A percentile compares a stretch with the other conserved stretches of the same genome.
Evolutionary conservation across 208 protist genomes (phyloP).

Genomic region (Trypanosoma scelopori): DNA sequence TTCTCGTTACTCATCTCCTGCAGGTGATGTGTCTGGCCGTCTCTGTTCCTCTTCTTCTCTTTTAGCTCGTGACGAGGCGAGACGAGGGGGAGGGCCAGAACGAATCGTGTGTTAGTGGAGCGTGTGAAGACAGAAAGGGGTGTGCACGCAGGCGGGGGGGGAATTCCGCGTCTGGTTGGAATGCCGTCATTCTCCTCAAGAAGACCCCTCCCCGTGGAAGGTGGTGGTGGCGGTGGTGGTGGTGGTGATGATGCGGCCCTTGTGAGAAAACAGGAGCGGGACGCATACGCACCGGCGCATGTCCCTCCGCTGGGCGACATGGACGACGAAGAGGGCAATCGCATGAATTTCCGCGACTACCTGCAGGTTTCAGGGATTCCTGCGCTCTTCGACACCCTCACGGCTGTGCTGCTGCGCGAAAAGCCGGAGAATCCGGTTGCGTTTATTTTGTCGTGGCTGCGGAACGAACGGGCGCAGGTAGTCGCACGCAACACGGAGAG

Average conservation of each 20-base stretch:
- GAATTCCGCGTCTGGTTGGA: not conserved
- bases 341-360: slow-evolving; percentile 27
- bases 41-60: no score
- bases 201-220: not conserved
- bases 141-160: not conserved
- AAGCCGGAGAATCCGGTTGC: slow-evolving; percentile 51
- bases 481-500: not conserved
- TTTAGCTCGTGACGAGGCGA: no score
- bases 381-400: slow-evolving; percentile 61
- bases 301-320: no score
- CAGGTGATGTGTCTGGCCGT: no score
- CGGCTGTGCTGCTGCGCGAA: slow-evolving; percentile 40
- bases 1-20: no score
- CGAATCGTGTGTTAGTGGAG: no score
- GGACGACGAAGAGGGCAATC: not conserved
- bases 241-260: not conserved
- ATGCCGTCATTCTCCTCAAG: not conserved
- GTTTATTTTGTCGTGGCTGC: slow-evolving; percentile 66
- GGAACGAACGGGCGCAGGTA: slow-evolving; percentile 16
- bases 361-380: slow-evolving; percentile 29
- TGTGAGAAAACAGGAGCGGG: not conserved
- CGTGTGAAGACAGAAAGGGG: not conserved
- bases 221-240: not conserved
- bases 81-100: no score
- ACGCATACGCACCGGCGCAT: not conserved